Evolutionary conservation across 768 basidiomycete species (phyloP).

Genomic region (Leccinellum luteum): DNA sequence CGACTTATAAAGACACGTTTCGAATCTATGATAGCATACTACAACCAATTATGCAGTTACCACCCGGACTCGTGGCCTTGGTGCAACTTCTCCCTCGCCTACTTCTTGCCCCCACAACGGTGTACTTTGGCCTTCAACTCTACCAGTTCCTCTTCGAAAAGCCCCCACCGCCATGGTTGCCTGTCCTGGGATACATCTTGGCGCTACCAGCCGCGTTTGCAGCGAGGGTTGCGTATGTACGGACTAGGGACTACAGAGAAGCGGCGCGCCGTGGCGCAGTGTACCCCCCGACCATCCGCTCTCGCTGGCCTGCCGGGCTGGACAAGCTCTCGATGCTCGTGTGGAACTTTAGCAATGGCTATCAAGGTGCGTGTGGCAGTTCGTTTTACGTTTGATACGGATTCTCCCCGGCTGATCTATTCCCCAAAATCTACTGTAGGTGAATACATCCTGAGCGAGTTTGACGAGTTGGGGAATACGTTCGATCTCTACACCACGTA

Average conservation of each 20-base stretch:
- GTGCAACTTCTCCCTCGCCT: slow-evolving; percentile 29
- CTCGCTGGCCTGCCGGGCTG: slow-evolving; percentile 42
- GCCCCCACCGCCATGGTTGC: slow-evolving; percentile 11
- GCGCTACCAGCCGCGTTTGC: slow-evolving; percentile 26
- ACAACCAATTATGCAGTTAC: slow-evolving; percentile 11
- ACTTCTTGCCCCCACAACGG: slow-evolving; percentile 13
- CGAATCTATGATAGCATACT: no score
- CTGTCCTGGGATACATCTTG: slow-evolving; percentile 16
- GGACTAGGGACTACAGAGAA: slow-evolving; percentile 40
- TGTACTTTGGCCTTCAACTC: slow-evolving; percentile 9
- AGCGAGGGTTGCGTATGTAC: slow-evolving; percentile 37
- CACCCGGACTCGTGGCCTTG: slow-evolving; percentile 34
- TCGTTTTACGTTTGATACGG: neutral
- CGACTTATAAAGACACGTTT: no score
- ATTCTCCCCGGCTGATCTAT: neutral
- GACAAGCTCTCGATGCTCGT: slow-evolving; percentile 43
- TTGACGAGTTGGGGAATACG: slow-evolving; percentile 23
- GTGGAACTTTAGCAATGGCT: slow-evolving; percentile 41
- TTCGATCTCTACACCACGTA: slow-evolving; percentile 20
- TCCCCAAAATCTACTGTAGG: neutral
- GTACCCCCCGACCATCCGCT: slow-evolving; percentile 37
- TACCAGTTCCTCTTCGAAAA: slow-evolving; percentile 7
- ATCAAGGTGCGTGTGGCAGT: slow-evolving; percentile 39
- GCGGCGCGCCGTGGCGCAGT: slow-evolving; percentile 48
- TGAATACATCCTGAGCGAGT: neutral